Evolutionary conservation across 1,284 basidiomycete genomes (phyloP), one percentile per base, ranked within the genome.

Genomic region (Microbotryomycetes sp.): DNA sequence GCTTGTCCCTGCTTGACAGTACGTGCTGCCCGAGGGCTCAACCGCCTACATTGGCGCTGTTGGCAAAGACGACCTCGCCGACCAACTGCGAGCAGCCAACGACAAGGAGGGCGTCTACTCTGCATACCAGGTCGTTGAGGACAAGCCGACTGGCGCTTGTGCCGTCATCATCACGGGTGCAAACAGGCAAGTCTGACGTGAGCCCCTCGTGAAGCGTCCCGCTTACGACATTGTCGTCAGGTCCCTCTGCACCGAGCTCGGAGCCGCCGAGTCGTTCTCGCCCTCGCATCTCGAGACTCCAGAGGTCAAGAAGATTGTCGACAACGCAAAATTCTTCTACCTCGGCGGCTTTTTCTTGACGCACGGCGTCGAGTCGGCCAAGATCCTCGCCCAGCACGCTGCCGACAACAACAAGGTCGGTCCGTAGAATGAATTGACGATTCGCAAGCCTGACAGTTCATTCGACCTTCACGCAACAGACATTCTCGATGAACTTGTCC

Each of bases 321-420:
- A 88, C 29, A 81, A 79, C 56, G 93, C 93, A 60, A 86, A 89
- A 74, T 83, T 85, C 75, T 96, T 85, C 80, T 98, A 98, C 81
- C 84, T 97, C 64, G 96, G 92, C 72, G 94, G 96, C 21, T 98
- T 88, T 81, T 97, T 98, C 85, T 82, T 98, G 67, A 96, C 94
- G 24, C 94, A 98, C 76, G 93, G 93, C 57, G 75, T 84, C 61
- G 85, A 86, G 70, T 83, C 83, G 58, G 85, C 85, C 47, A 76
- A 92, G 53, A 81, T 86, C 69, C 75, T 98, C 59, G 86, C 88
- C 74, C 85, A 89, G 76, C 84, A 87, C 71, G 87, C 90, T n/a
- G 84, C 88, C 18, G 79, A 80, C 53, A 80, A 81, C 18, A 83
- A 85, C 72, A 96, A 94, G 82, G 89, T 87, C 66, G 31, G 75